Base-by-base conservation (phyloP, 306 rosid species). In the Rubus parviflorus region DNA sequence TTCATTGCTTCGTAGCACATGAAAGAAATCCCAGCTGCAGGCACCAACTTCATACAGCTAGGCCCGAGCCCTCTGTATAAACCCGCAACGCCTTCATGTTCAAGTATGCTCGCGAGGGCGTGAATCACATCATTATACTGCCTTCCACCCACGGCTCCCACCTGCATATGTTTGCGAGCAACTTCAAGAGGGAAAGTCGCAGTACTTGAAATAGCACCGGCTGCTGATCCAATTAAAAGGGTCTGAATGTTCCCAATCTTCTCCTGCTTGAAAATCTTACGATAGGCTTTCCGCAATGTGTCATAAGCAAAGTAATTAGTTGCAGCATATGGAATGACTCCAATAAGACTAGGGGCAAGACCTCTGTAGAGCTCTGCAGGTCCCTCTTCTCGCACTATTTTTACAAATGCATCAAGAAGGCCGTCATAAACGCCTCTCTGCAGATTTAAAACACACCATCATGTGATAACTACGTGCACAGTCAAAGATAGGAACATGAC, bases 1-100 rank as follows among this genome's bases (percentile, higher is more conserved):
- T 95, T 95, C 89, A 95, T 91, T n/a, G 97, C 97, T 85, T 95
- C 99, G 2, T 95, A 95, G 79, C 99, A 95, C 99, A 95, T 95
- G 74, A 95, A 92, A 13, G 99, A 92, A 81, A 95, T 95, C 70
- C 99, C 99, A 0, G 99, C 98, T 0, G 97, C 97, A 0, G 99
- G 99, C 45, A 95, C 92, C 80, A 95, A 80, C 87, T 95, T 95
- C 88, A 95, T 82, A 91, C 99, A 95, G 85, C 99, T 95, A 6
- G 99, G 99, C 49, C 90, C 96, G 7, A 95, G 87, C 41, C 99
- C 99, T 81, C 87, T 88, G 73, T 89, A 96, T 64, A 96, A 86
- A 20, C 99, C 99, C 7, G 15, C 81, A 17, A 96, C 30, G 52
- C 98, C 99, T 88, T 96, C 94, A 43, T 88, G 79, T 78, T 91